These are phyloP conservation scores for Suillus subluteus DNA, from an alignment of 768 basidiomycete genomes.

Conservation along the genomic window DNA sequence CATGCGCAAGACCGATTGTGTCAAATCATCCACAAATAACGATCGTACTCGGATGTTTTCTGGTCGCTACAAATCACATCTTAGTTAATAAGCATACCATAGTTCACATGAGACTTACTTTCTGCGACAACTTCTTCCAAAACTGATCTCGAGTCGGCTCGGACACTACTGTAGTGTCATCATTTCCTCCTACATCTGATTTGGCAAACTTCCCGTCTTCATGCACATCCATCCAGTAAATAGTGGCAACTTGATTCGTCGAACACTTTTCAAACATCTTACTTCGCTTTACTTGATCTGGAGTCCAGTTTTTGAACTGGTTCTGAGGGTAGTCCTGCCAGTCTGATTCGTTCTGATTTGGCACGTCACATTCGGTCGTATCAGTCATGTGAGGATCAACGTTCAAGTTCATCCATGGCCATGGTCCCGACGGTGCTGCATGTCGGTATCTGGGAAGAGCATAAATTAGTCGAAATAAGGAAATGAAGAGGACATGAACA, in stretches of 20 bases:
- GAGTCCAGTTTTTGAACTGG: constrained; percentile 48
- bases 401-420: constrained; percentile 36
- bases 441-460: constrained; percentile 18
- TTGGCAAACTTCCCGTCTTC: background rate
- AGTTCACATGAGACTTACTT: constrained; percentile 31
- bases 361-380: background rate
- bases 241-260: constrained; percentile 15
- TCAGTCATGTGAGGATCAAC: background rate
- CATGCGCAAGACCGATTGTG: constrained; percentile 34
- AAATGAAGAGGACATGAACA: background rate
- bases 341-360: too few species aligned
- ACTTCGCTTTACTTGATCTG: constrained; percentile 34
- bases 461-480: background rate
- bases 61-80: constrained; percentile 16
- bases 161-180: constrained; percentile 14
- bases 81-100: background rate
- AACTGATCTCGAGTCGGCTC: constrained; percentile 16
- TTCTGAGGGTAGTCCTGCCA: background rate
- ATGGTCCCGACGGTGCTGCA: constrained; percentile 31
- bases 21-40: constrained; percentile 33
- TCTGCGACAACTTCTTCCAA: constrained; percentile 33
- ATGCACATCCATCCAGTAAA: constrained; percentile 30
- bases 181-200: background rate
- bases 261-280: constrained; percentile 27
- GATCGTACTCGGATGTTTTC: constrained; percentile 23